Evolutionary conservation across 257 asterid species (phyloP), one percentile per base, ranked within the genome.

Genomic region (Penstemon davidsonii): DNA sequence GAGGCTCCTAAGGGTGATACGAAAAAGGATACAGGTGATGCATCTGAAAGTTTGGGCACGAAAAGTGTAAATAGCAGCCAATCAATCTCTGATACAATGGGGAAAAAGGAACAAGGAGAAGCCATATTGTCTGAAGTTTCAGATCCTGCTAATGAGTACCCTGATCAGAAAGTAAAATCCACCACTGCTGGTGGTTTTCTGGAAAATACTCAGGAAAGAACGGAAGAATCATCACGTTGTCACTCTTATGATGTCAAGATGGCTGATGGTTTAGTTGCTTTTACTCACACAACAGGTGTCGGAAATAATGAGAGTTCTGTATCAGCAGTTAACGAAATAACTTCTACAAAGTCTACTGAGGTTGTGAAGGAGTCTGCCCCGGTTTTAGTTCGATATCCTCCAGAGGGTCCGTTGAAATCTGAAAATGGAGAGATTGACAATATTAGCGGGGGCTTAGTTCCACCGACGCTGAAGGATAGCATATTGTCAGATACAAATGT

Each of bases 381-480:
- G 53, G 67, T 66, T 59, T 56, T 69, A 62, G 67, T 71, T 61
- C 70, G 71, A 42, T 67, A 77, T 58, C 76, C 60, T 78, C 60
- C 76, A 45, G 84, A 76, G 69, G 84, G 79, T 71, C 73, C 71
- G 45, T 72, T 69, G 13, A 75, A 62, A 65, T 51, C 70, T 56
- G 88, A 79, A 64, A 78, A 70, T 59, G 88, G 71, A 73, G 83
- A 68, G 67, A 57, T 53, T 36, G 79, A 67, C 68, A 55, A 54
- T 60, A 69, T 43, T 41, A 75, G 42, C 50, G 15, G 72, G 58
- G 79, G 40, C 44, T 51, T 71, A 41, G 76, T 64, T 70, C 69
- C 85, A 66, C 60, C 77, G 18, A 60, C 52, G 61, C 15, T 71
- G 56, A 81, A 85, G 69, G 97, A 88, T 64, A 91, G 86, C 74